Base-by-base conservation (phyloP, 2,329 filamentous ascomycete species). In the Sclerotinia minor region DNA sequence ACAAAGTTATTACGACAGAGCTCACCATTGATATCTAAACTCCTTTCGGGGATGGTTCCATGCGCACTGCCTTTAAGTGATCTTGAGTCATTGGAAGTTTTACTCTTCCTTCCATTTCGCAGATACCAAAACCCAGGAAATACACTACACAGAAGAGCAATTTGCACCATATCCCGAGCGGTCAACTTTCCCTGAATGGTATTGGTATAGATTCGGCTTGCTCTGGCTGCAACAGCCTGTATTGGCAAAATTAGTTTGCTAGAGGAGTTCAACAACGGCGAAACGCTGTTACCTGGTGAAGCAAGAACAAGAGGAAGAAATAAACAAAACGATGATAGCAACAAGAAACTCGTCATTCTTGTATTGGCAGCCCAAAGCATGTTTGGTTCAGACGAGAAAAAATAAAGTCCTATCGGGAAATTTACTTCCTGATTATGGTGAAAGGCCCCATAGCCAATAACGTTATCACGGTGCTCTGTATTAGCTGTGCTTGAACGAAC, bases 61-160 rank as follows among this genome's bases (percentile, higher is more conserved):
- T 63, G 54, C n/a, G 19, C 49, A 64, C 64, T 54, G 1, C 47
- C 52, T 44, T 44, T 41, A 17, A 60, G 64, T 19, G 44, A 60
- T 38, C 47, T 49, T 38, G 65, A 65, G 38, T 71, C 67, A 49
- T 64, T 69, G 54, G 72, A 73, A n/a, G 69, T 68, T 45, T 68
- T 71, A 60, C 69, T 69, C 19, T 71, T 63, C 54, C 60, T 71
- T 64, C 61, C 65, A 53, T 68, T 68, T 50, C 68, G 69, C 52
- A 73, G 55, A 69, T 65, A 75, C 71, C 71, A 76, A 55, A 74
- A 64, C 47, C 72, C 69, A 52, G 72, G 73, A 53, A 73, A 19
- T 44, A 69, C 32, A 66, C 69, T 66, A 53, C 63, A 76, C 50
- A 71, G 54, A 55, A 68, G 70, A 2, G 70, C 58, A 38, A 74